Base-by-base conservation (phyloP, 2,329 filamentous ascomycete species). In the Ceratocystis alfenasii region DNA sequence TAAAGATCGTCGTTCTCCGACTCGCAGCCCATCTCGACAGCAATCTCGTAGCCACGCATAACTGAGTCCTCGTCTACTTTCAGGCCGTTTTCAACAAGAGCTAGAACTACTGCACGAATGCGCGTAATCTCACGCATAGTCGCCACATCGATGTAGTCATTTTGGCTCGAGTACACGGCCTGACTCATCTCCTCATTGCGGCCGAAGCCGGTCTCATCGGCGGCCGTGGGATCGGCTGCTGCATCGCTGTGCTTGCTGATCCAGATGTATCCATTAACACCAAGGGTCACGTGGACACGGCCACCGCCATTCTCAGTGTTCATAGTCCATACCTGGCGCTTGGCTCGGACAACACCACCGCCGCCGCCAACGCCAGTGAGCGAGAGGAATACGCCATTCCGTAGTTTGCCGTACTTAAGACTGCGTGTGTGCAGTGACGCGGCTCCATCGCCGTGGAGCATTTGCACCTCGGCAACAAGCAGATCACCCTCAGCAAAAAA, bases 221-320 rank as follows among this genome's bases (percentile, higher is more conserved):
- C 74, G n/a, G 78, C 77, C 55, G 81, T 77, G 48, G 75, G 73
- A 50, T 75, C 74, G 4, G 76, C 75, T n/a, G 81, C 80, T 45
- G 81, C 82, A 70, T 89, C 86, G 6, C 88, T 78, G 71, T 95
- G 90, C 77, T 90, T 92, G 75, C 87, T 87, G 72, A 97, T 92
- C 88, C 90, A 99, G 67, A 97, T 91, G 74, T 95, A 97, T 0
- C 94, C 94, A 72, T 99, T 99, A 48, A 99, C 94, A 1, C 94
- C 94, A 0, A 99, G 80, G 64, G 96, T 83, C 6, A 97, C 85
- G 73, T 96, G 90, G 33, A 99, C 83, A 69, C 85, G 87, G 64
- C 83, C 81, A 44, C 82, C 80, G 44, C 81, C 79, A 69, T 79
- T 76, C 50, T 76, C 78, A 4, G 74, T 75, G 67, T 87, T 83